These are phyloP conservation scores for Eucommia ulmoides DNA, from an alignment of 257 asterid species.

Conservation along the genomic window DNA sequence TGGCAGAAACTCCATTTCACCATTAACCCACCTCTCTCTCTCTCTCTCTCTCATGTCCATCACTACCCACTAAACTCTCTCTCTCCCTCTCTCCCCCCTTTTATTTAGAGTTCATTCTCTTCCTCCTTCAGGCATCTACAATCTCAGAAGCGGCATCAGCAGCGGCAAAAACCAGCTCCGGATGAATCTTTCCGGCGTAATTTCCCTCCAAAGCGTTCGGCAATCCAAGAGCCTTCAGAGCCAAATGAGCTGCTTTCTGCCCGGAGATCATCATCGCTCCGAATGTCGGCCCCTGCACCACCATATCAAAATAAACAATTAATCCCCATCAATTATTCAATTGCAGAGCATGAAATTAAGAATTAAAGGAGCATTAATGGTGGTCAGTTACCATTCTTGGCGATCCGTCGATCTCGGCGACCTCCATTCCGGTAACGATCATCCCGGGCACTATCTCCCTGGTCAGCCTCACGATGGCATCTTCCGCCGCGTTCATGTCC, in stretches of 20 bases:
- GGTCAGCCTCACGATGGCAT: slow-evolving; percentile 74
- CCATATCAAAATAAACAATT: no score
- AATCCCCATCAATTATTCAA: no score
- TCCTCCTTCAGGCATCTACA: slow-evolving; percentile 36
- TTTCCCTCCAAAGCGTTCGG: slow-evolving; percentile 55
- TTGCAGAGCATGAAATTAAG: no score
- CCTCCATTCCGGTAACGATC: slow-evolving; percentile 97
- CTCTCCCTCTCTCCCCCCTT: no score
- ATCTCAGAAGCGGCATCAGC: slow-evolving; percentile 36
- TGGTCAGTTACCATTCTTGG: slow-evolving; percentile 89
- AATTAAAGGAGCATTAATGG: no score
- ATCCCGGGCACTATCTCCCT: slow-evolving; percentile 89
- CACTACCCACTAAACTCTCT: no score
- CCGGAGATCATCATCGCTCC: slow-evolving; percentile 95
- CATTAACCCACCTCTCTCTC: no score
- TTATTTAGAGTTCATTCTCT: no score
- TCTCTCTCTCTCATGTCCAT: no score
- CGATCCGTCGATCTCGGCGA: slow-evolving; percentile 86
- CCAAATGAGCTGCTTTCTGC: slow-evolving; percentile 88
- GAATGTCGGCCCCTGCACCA: slow-evolving; percentile 66
- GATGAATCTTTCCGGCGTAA: slow-evolving; percentile 11
- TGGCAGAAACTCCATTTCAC: no score
- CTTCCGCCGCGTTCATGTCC: slow-evolving; percentile 92
- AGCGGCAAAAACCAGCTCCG: slow-evolving; percentile 52
- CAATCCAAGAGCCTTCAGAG: slow-evolving; percentile 59